phyloP scores from a whole-genome alignment of 23 red algal species.

The Cyanidium caldarium region DNA sequence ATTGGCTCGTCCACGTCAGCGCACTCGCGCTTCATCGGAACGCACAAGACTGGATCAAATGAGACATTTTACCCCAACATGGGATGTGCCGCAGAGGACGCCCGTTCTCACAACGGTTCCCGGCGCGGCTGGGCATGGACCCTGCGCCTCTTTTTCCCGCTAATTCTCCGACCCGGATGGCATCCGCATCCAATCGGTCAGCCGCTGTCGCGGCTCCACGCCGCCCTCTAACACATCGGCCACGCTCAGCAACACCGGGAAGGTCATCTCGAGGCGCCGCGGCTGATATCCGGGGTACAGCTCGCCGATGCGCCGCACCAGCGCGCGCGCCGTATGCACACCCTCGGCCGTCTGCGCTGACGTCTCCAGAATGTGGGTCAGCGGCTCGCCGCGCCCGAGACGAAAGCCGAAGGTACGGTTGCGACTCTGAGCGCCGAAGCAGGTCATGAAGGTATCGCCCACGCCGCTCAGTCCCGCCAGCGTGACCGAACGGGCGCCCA shows the following conservation, averaged over 20 bases:
- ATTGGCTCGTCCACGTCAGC: too few species aligned
- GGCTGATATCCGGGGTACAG: neutral
- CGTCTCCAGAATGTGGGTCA: slow-evolving; percentile 63
- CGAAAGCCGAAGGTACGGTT: slow-evolving; percentile 88
- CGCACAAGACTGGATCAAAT: too few species aligned
- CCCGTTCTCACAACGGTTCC: too few species aligned
- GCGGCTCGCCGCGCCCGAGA: slow-evolving; percentile 62
- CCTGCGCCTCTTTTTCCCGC: too few species aligned
- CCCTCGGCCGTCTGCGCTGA: slow-evolving; percentile 22
- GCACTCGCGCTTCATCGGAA: too few species aligned
- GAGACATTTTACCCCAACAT: too few species aligned
- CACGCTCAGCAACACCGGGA: neutral
- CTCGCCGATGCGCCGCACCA: slow-evolving; percentile 17
- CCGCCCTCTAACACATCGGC: neutral
- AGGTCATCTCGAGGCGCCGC: neutral
- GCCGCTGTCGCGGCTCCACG: neutral
- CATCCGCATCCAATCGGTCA: slow-evolving; percentile 1
- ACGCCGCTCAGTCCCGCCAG: slow-evolving; percentile 76
- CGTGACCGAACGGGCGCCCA: slow-evolving; percentile 68
- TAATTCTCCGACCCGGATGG: too few species aligned
- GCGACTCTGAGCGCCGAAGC: slow-evolving; percentile 83
- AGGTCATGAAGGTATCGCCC: slow-evolving; percentile 96
- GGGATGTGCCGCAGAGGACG: too few species aligned
- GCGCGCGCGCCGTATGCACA: slow-evolving; percentile 57
- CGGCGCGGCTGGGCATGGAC: too few species aligned